Evolutionary conservation across 148 eudicot genomes (phyloP).

Genomic region (Pharnaceum exiguum): DNA sequence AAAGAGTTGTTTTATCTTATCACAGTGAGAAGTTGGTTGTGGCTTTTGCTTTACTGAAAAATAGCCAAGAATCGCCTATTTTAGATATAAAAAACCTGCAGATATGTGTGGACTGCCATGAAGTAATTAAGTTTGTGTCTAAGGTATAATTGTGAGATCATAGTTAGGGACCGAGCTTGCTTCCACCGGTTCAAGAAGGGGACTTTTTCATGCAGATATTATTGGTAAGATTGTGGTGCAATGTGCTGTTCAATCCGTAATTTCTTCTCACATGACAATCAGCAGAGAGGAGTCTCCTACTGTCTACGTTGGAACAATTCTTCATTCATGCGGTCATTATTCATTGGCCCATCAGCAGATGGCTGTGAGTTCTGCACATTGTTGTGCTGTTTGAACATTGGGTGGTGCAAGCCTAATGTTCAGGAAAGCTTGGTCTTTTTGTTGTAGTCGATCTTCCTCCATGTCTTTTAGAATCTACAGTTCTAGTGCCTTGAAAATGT

Average conservation of each 20-base stretch:
- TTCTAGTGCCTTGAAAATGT: too few species aligned
- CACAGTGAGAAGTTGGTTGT: conserved; percentile 89
- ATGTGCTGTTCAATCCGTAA: too few species aligned
- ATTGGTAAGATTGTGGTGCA: conserved; percentile 17
- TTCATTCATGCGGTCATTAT: too few species aligned
- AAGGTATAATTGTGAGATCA: conserved; percentile 65
- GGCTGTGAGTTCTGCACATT: too few species aligned
- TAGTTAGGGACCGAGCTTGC: conserved; percentile 76
- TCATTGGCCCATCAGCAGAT: too few species aligned
- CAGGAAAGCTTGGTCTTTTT: too few species aligned
- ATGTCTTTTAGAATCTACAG: too few species aligned
- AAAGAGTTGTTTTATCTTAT: conserved; percentile 61
- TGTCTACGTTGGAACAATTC: neutral
- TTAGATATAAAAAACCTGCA: conserved; percentile 75
- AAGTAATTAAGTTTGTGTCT: conserved; percentile 65
- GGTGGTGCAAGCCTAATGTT: too few species aligned
- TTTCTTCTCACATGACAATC: too few species aligned
- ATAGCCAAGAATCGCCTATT: conserved; percentile 38
- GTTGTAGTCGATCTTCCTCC: too few species aligned
- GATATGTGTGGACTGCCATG: conserved; percentile 94
- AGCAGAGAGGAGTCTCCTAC: neutral
- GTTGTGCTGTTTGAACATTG: too few species aligned
- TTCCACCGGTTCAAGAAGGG: conserved; percentile 81
- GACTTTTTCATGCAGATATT: conserved; percentile 76
- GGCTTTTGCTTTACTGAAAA: conserved; percentile 72